Evolutionary conservation across 2,329 filamentous ascomycete species (phyloP).

Genomic region (Colletotrichum sp.): DNA sequence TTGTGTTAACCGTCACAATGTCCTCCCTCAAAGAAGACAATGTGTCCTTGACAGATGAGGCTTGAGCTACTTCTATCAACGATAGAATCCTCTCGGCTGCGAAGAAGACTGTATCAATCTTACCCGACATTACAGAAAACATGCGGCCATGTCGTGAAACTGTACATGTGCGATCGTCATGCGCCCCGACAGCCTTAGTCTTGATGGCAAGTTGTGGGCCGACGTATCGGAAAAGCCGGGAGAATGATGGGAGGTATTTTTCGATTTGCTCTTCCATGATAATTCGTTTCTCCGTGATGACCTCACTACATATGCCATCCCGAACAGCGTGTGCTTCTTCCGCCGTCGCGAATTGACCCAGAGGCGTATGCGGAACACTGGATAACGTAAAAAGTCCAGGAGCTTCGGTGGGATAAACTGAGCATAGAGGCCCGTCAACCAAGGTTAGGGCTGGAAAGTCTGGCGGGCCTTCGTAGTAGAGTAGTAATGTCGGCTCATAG

Average conservation of each 20-base stretch:
- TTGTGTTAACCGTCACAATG: background rate
- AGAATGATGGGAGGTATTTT: background rate
- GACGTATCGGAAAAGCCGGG: background rate
- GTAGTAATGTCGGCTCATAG: background rate
- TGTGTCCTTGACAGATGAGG: background rate
- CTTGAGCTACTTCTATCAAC: background rate
- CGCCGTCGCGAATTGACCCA: background rate
- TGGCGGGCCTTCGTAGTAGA: background rate
- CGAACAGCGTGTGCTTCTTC: background rate
- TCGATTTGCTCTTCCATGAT: background rate
- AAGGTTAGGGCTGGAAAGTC: background rate
- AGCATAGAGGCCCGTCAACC: background rate
- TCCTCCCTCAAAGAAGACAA: constrained; percentile 11
- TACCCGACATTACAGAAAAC: background rate
- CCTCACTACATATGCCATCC: background rate
- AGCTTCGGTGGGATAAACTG: background rate
- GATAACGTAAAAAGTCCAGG: background rate
- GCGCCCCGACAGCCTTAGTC: background rate
- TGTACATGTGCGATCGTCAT: background rate
- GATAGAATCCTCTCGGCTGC: background rate
- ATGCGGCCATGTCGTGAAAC: background rate
- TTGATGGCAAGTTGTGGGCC: background rate
- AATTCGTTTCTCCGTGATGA: background rate
- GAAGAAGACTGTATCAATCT: background rate
- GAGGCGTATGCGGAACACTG: background rate